Base-by-base conservation (phyloP, 345 rosid genomes). In the Eucalyptus lansdowneana region DNA sequence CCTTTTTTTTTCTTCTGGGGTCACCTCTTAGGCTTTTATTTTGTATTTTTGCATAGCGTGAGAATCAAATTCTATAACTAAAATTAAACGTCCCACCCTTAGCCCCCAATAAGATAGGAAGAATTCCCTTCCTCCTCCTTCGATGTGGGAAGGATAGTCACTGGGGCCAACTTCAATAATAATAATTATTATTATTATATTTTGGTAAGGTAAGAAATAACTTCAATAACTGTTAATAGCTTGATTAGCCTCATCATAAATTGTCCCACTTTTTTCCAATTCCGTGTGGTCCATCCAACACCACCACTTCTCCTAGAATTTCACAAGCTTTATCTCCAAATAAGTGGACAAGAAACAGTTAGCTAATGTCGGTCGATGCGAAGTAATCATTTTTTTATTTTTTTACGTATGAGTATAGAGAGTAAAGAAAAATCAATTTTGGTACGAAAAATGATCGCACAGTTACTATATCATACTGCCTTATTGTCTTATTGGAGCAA, bases 41-140 rank as follows among this genome's bases (percentile, higher is more conserved):
- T 3, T 56, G 29, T 1, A 22, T 10, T 56, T 56, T 24, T 56
- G 29, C 0, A 24, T 5, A 10, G 13, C 0, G 1, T 56, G 27
- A 22, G 12, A 56, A 24, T 56, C 29, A 56, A 56, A 56, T 56
- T 24, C 62, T 24, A 56, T 10, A 24, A 22, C 13, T 10, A 6
- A 56, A 56, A 9, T 22, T 56, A 24, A 24, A 56, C 6, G 1
- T 56, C 29, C 13, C 62, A 56, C 25, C 62, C 29, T 21, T 1
- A 24, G 27, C 29, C 13, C 12, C 6, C 12, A 24, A 56, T 22
- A 56, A 56, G 12, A 4, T 56, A 24, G 29, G 29, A 24, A 56
- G 13, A 56, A 24, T 24, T 56, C 6, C 27, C 62, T 2, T 56
- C 13, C 62, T 56, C 62, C 62, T 24, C 62, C 27, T 22, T 56